Base-by-base conservation (phyloP, 306 rosid species). In the Dalbergia oliveri region DNA sequence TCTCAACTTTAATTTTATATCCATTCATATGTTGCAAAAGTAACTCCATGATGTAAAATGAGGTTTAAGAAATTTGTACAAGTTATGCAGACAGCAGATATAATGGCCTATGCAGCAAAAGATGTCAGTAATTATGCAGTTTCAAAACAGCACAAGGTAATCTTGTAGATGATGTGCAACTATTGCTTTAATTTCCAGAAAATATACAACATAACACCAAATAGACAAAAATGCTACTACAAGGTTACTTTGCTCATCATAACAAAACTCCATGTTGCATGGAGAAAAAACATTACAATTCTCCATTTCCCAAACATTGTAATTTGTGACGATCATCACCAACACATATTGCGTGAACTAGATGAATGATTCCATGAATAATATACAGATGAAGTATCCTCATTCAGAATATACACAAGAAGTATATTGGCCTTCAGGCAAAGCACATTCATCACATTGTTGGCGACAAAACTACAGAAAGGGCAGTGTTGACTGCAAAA, bases 341-440 rank as follows among this genome's bases (percentile, higher is more conserved):
- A 77, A 76, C 86, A 83, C 76, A 76, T 65, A 81, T 64, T 61
- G 85, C 64, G 51, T 74, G 86, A 79, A 63, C 83, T 77, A 68
- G 82, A 72, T 64, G 66, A 87, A 85, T 66, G 88, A 76, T 80
- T 73, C 77, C 86, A 68, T 66, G 82, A 80, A 78, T 79, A 87
- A 93, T 92, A 81, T 91, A 88, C 90, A 88, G 69, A 89, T 78
- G 86, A 90, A 84, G 83, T 76, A 88, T 84, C 89, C 83, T 79
- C 87, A 57, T 87, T 88, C 81, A 83, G 79, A 85, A 87, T 89
- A 86, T 87, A 94, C 92, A 92, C 88, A 80, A 76, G 90, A 72
- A 87, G 86, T 83, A 89, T 83, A 82, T 81, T 81, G 85, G 89
- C 90, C 88, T 84, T 67, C 74, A 70, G 89, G 88, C 76, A 78